Conservation (phyloP, 2,329 filamentous ascomycete genomes). For the Botrytis paeoniae region DNA sequence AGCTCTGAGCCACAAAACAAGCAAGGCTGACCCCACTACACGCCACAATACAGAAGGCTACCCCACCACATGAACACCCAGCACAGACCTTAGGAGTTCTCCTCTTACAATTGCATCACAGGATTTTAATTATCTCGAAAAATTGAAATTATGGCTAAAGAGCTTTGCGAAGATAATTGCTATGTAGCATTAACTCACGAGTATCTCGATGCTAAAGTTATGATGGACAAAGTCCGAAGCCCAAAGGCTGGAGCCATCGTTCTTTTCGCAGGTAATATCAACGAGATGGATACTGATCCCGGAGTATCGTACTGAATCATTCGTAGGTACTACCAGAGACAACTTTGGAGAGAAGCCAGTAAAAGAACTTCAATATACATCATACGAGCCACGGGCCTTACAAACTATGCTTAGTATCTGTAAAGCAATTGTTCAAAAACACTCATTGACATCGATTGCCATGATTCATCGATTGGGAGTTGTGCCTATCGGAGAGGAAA, state of each 20-base stretch:
- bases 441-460: constrained; percentile 68
- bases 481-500: constrained; percentile 89
- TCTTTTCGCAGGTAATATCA: constrained; percentile 63
- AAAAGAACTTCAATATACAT: constrained; percentile 69
- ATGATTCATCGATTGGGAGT: constrained; percentile 82
- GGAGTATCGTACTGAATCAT: constrained; percentile 21
- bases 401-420: constrained; percentile 66
- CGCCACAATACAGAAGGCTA: constrained; percentile 9
- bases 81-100: background rate
- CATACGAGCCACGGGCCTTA: constrained; percentile 69
- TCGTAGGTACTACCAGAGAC: constrained; percentile 70
- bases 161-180: constrained; percentile 50
- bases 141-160: constrained; percentile 35
- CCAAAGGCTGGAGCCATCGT: constrained; percentile 74
- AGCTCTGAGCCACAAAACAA: background rate
- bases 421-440: constrained; percentile 52
- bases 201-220: constrained; percentile 53
- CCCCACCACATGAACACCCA: background rate
- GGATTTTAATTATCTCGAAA: background rate
- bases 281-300: constrained; percentile 12
- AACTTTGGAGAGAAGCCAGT: constrained; percentile 70
- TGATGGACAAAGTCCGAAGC: constrained; percentile 67
- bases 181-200: constrained; percentile 67
- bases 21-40: background rate
- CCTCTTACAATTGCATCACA: background rate